Evolutionary conservation across 2,329 filamentous ascomycete genomes (phyloP).

Genomic region (Microsporum audouinii): DNA sequence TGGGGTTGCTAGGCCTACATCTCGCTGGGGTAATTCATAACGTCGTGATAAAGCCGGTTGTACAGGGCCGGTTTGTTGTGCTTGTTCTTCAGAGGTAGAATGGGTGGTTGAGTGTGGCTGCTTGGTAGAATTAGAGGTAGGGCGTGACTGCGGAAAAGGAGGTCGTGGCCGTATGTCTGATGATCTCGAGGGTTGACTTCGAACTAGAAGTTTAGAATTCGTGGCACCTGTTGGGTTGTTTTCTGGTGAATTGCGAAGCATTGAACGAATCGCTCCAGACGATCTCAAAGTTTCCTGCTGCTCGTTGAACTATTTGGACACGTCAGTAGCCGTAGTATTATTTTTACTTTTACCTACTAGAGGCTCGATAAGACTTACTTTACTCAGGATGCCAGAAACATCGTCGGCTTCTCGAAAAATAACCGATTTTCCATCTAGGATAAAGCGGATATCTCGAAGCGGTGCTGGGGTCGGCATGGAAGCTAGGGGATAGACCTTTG

Average conservation of each 20-base stretch:
- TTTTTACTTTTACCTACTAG: too few relatives aligned
- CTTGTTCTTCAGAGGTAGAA: neutral
- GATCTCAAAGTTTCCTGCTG: neutral
- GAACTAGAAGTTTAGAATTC: neutral
- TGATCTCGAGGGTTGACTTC: neutral
- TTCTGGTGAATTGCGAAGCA: neutral
- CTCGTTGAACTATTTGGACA: neutral
- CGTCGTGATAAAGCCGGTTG: neutral
- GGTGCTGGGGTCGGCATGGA: slow-evolving; percentile 68
- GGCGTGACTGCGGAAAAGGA: slow-evolving; percentile 5
- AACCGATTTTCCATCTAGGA: slow-evolving; percentile 51
- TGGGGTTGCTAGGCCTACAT: slow-evolving; percentile 31
- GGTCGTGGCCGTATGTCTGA: slow-evolving; percentile 7
- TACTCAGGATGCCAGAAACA: slow-evolving; percentile 40
- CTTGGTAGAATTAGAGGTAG: neutral
- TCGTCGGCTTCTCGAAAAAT: slow-evolving; percentile 53
- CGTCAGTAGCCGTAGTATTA: neutral
- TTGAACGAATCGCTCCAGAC: neutral
- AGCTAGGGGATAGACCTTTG: slow-evolving; percentile 83
- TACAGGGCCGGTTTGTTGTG: neutral
- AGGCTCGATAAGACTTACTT: slow-evolving; percentile 33
- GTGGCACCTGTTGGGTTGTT: neutral
- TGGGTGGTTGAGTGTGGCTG: neutral
- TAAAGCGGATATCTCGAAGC: slow-evolving; percentile 65
- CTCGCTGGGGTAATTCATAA: slow-evolving; percentile 16